These are phyloP conservation scores for Hericium erinaceus DNA, from an alignment of 768 basidiomycete species.

Conservation along the genomic window DNA sequence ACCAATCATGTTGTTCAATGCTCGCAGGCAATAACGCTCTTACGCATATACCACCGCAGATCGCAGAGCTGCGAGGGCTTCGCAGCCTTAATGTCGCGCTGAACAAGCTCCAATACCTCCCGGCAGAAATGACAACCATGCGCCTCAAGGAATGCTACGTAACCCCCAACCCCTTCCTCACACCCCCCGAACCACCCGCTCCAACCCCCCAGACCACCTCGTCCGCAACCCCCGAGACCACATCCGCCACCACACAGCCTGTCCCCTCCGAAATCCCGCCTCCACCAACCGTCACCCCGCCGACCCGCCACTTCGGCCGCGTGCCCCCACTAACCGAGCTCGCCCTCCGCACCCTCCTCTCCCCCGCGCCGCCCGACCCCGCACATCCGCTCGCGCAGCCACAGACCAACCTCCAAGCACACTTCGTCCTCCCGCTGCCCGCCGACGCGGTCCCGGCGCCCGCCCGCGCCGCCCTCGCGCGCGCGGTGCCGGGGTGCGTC, in stretches of 20 bases:
- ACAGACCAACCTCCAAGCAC: constrained; percentile 6
- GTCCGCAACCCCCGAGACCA: background rate
- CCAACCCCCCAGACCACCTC: background rate
- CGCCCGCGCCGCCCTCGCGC: constrained; percentile 4
- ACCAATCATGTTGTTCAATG: background rate
- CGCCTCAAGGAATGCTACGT: constrained; percentile 7
- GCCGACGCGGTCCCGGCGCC: constrained; percentile 4
- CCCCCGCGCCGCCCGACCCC: background rate
- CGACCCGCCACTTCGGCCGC: background rate
- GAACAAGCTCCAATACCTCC: constrained; percentile 11
- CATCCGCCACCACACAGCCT: background rate
- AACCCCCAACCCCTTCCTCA: constrained; percentile 11
- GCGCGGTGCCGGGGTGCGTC: constrained; percentile 3
- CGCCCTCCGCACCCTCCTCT: constrained; percentile 10
- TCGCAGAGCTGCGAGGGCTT: constrained; percentile 7
- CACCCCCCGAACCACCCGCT: constrained; percentile 1
- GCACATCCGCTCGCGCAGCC: background rate
- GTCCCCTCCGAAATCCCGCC: background rate
- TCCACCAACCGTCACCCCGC: background rate
- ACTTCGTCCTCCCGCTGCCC: constrained; percentile 8
- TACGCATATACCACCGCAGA: constrained; percentile 8
- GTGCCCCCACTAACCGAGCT: constrained; percentile 12
- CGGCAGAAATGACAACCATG: constrained; percentile 11
- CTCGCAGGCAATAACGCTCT: constrained; percentile 10
- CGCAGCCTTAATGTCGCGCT: constrained; percentile 11